Conservation (phyloP, 1,139 yeast genomes). For the Pichia sp. region DNA sequence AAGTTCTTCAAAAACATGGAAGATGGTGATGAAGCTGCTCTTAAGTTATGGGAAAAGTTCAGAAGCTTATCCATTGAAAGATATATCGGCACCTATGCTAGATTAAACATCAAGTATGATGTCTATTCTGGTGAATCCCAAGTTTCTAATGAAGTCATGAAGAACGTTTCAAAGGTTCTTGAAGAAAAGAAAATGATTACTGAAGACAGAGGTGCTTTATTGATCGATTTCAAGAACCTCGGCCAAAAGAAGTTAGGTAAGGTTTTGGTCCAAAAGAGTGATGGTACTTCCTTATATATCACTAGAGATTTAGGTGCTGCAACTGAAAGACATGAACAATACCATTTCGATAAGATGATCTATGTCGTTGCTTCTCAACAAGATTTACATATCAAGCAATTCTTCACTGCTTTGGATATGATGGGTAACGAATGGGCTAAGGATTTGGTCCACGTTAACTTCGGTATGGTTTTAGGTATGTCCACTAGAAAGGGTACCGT, state of each 20-base stretch:
- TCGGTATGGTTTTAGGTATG: constrained; percentile 99
- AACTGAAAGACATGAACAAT: constrained; percentile 78
- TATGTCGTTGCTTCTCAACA: too few species aligned
- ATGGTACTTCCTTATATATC: constrained; percentile 92
- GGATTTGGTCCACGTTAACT: constrained; percentile 74
- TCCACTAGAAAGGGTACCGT: constrained; percentile 98
- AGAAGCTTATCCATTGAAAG: constrained; percentile 86
- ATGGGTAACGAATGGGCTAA: constrained; percentile 92
- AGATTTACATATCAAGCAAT: constrained; percentile 90
- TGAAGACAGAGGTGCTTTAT: constrained; percentile 89
- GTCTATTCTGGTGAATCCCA: constrained; percentile 95
- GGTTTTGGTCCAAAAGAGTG: constrained; percentile 90
- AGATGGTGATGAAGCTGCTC: constrained; percentile 83
- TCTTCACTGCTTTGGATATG: constrained; percentile 91
- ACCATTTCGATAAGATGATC: constrained; percentile 93
- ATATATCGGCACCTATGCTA: constrained; percentile 85
- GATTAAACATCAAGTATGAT: constrained; percentile 87
- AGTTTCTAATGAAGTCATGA: constrained; percentile 75
- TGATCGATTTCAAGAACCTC: constrained; percentile 82
- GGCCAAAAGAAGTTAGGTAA: constrained; percentile 89
- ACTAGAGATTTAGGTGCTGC: constrained; percentile 99
- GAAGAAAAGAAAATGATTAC: constrained; percentile 70
- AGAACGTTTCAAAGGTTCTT: constrained; percentile 59
- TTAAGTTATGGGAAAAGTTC: constrained; percentile 81
- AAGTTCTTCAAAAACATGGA: constrained; percentile 90